Evolutionary conservation across 768 basidiomycete species (phyloP).

Genomic region (Pulveroboletus ravenelii): DNA sequence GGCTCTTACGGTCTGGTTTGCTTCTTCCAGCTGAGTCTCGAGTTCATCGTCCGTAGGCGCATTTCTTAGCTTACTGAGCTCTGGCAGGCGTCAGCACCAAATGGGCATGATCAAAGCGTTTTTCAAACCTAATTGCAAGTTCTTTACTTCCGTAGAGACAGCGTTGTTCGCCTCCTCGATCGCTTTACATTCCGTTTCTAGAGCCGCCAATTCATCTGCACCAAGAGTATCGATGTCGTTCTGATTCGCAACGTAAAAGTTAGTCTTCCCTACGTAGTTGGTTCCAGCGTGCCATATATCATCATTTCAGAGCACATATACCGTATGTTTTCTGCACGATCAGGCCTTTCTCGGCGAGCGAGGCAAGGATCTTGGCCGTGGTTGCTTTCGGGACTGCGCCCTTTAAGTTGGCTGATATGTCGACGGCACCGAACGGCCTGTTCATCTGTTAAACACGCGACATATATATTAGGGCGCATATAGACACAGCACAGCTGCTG

Average conservation of each 20-base stretch:
- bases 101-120: background rate
- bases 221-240: constrained; percentile 62
- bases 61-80: constrained; percentile 56
- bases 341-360: constrained; percentile 81
- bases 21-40: constrained; percentile 45
- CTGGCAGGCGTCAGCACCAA: constrained; percentile 35
- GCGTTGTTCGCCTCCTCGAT: constrained; percentile 58
- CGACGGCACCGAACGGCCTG: constrained; percentile 89
- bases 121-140: constrained; percentile 28
- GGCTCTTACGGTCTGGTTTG: constrained; percentile 48
- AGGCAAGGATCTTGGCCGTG: constrained; percentile 76
- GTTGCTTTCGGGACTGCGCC: constrained; percentile 81
- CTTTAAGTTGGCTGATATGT: constrained; percentile 87
- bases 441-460: constrained; percentile 61
- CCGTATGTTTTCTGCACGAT: constrained; percentile 84
- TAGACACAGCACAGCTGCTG: background rate
- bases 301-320: constrained; percentile 22
- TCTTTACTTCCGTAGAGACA: constrained; percentile 48
- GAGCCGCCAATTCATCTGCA: constrained; percentile 50
- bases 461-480: constrained; percentile 3
- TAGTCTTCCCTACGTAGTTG: constrained; percentile 60
- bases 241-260: constrained; percentile 85
- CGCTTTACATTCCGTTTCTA: constrained; percentile 55
- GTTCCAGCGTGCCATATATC: background rate
- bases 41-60: constrained; percentile 72